Percentiles rank a stretch among this genome's conserved stretches.
Conservation (phyloP, 2,329 filamentous ascomycete genomes). For the Keithomyces neogunnii region DNA sequence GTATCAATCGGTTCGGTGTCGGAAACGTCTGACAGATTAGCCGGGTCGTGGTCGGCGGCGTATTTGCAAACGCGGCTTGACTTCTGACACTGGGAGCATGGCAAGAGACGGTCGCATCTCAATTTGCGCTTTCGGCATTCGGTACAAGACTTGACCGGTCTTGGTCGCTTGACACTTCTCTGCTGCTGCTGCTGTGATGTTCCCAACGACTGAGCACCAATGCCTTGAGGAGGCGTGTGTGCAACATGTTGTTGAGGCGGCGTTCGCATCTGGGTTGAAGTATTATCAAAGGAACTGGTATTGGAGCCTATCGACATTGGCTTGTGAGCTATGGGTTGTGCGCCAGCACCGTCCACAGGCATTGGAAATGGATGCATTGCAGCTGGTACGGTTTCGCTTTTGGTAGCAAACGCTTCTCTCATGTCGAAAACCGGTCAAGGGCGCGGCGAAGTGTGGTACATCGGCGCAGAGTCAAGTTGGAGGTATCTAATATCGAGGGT, state of each 20-base stretch:
- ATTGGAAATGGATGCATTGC: constrained; percentile 10
- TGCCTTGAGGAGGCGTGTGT: constrained; percentile 5
- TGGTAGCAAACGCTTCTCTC: not conserved
- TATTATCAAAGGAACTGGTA: constrained; percentile 7
- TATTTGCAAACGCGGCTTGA: constrained; percentile 47
- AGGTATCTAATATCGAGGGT: not conserved
- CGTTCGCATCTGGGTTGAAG: constrained; percentile 5
- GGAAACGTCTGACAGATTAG: constrained; percentile 40
- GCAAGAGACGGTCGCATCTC: constrained; percentile 45
- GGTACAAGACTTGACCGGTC: constrained; percentile 48
- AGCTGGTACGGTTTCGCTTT: constrained; percentile 1
- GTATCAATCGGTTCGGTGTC: constrained; percentile 28
- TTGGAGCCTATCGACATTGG: constrained; percentile 4
- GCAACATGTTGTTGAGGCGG: constrained; percentile 9
- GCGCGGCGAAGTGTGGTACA: not conserved
- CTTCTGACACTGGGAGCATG: constrained; percentile 51
- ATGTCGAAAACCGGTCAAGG: not conserved
- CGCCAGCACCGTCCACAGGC: constrained; percentile 1
- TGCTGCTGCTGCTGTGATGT: constrained; percentile 17
- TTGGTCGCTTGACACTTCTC: constrained; percentile 42
- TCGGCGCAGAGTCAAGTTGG: not conserved
- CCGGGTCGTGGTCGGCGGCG: constrained; percentile 37
- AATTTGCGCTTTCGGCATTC: constrained; percentile 51
- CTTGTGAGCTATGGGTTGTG: not conserved
- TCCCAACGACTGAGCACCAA: constrained; percentile 13